Evolutionary conservation across 306 rosid genomes (phyloP).

Genomic region (Lathyrus sativus): DNA sequence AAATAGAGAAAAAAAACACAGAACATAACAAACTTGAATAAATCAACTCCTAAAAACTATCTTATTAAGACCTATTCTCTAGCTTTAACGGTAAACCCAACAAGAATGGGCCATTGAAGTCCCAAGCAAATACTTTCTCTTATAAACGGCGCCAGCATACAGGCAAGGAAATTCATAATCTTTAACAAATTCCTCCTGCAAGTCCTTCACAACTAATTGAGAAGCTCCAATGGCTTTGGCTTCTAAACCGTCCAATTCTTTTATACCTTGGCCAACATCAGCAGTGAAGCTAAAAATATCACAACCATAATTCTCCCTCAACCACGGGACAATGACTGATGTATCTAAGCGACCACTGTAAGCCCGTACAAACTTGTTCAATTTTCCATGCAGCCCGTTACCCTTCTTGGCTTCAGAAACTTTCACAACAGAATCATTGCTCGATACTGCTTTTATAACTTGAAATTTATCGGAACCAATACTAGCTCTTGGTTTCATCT

Average conservation of each 20-base stretch:
- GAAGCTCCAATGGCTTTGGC: constrained; percentile 93
- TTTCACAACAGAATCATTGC: constrained; percentile 43
- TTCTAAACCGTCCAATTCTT: constrained; percentile 91
- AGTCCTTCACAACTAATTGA: constrained; percentile 84
- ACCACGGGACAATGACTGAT: constrained; percentile 96
- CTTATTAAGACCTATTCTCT: too few species aligned
- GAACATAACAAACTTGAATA: too few species aligned
- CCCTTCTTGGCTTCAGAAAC: constrained; percentile 47
- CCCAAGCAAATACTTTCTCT: too few species aligned
- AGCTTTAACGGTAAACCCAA: too few species aligned
- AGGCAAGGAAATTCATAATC: constrained; percentile 88
- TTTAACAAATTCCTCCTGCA: constrained; percentile 79
- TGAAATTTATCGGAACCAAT: too few species aligned
- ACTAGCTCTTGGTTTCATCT: too few species aligned
- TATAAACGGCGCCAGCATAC: too few species aligned
- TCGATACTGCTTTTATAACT: constrained; percentile 57
- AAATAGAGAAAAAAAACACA: too few species aligned
- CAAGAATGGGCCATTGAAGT: too few species aligned
- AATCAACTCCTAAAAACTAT: too few species aligned
- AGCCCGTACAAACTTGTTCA: constrained; percentile 87
- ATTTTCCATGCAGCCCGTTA: constrained; percentile 68
- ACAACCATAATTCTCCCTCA: constrained; percentile 95
- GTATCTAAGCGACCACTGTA: constrained; percentile 98
- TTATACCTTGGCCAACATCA: constrained; percentile 88
- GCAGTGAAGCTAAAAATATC: constrained; percentile 99